phyloP scores from a whole-genome alignment of 1,139 yeast species.

The Scheffersomyces cryptocercus region DNA sequence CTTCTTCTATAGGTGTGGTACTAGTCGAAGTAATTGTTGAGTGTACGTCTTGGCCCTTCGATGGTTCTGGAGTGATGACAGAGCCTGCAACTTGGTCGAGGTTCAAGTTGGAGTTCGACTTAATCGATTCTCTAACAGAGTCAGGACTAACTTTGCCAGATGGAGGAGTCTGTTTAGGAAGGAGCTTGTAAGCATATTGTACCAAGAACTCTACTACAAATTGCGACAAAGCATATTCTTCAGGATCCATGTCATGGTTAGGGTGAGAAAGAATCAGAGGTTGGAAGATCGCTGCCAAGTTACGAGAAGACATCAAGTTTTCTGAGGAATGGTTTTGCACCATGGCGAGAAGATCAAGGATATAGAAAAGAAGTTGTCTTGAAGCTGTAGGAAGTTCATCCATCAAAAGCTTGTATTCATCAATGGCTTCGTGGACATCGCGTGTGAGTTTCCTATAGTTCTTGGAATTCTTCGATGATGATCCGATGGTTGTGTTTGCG shows the following conservation, averaged over 20 bases:
- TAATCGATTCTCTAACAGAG: constrained; percentile 1
- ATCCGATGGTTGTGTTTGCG: not conserved
- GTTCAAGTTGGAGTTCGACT: constrained; percentile 3
- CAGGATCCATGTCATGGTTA: constrained; percentile 86
- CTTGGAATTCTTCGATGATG: constrained; percentile 17
- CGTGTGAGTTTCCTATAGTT: constrained; percentile 47
- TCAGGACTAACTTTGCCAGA: constrained; percentile 2
- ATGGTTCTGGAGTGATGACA: not conserved
- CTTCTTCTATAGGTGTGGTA: constrained; percentile 17
- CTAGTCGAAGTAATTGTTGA: constrained; percentile 19
- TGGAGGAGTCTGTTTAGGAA: constrained; percentile 45
- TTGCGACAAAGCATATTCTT: constrained; percentile 85
- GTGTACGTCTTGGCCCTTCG: not conserved
- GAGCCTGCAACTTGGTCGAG: not conserved
- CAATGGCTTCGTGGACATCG: constrained; percentile 70
- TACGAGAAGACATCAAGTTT: constrained; percentile 90
- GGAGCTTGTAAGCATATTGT: constrained; percentile 76
- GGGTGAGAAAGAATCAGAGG: constrained; percentile 94
- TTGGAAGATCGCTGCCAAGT: constrained; percentile 93
- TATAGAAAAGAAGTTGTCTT: constrained; percentile 82
- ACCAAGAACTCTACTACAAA: constrained; percentile 87
- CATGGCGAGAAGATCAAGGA: constrained; percentile 81
- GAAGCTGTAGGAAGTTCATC: constrained; percentile 67
- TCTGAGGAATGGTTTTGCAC: constrained; percentile 77
- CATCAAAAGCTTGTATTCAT: constrained; percentile 69